Conservation (phyloP, 169 alveolate species). For the Amoebophrya sp. region DNA sequence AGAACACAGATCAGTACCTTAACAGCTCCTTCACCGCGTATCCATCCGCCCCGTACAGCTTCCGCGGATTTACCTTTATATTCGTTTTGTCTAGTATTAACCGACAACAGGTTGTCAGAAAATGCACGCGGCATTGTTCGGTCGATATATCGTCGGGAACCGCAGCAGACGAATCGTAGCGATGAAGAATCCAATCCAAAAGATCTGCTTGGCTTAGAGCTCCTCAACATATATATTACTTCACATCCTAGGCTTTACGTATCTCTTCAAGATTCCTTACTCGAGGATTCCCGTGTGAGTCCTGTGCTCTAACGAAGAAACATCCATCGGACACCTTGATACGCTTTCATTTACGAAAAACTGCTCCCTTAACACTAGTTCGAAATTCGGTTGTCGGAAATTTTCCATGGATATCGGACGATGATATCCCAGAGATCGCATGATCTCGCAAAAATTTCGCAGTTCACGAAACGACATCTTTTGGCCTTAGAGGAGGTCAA, state of each 20-base stretch:
- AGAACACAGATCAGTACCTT: slow-evolving; percentile 53
- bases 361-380: no score
- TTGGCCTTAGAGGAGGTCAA: no score
- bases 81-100: slow-evolving; percentile 61
- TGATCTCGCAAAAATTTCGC: slow-evolving; percentile 78
- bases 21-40: slow-evolving; percentile 78
- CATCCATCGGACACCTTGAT: no score
- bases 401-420: slow-evolving; percentile 75
- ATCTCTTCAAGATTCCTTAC: no score
- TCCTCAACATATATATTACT: no score
- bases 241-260: no score
- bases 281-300: no score
- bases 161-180: slow-evolving; percentile 67
- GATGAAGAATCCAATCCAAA: slow-evolving; percentile 65
- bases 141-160: slow-evolving; percentile 75
- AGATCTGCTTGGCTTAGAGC: no score
- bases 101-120: slow-evolving; percentile 62
- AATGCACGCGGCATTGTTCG: slow-evolving; percentile 73
- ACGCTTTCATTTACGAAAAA: no score
- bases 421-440: slow-evolving; percentile 75
- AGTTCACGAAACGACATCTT: slow-evolving; percentile 78
- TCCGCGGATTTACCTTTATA: slow-evolving; percentile 68
- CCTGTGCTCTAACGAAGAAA: no score
- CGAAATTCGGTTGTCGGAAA: slow-evolving; percentile 74
- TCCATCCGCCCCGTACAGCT: slow-evolving; percentile 75